phyloP scores from a whole-genome alignment of 1,139 yeast genomes.

The Candida gigantensis region DNA sequence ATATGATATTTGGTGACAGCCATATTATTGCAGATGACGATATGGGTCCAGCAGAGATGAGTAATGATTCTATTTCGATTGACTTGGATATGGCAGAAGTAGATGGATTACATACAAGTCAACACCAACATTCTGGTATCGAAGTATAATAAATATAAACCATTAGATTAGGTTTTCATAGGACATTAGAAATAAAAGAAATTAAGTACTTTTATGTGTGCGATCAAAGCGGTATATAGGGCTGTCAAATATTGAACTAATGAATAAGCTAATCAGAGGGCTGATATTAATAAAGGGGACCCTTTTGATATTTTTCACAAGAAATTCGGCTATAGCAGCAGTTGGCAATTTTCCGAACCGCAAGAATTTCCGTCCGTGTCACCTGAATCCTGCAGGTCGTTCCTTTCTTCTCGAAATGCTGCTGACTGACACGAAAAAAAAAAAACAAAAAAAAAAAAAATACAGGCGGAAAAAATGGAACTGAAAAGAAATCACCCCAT shows the following conservation, averaged over 20 bases:
- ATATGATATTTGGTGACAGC: constrained; percentile 7
- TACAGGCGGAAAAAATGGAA: neutral
- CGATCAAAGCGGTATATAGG: too few species aligned
- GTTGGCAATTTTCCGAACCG: too few species aligned
- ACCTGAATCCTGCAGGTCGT: too few species aligned
- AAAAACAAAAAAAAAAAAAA: neutral
- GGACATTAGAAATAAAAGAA: neutral
- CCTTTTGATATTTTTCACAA: too few species aligned
- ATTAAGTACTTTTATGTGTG: neutral
- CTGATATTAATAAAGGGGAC: too few species aligned
- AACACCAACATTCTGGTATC: constrained; percentile 5
- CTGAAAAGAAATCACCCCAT: constrained; percentile 3
- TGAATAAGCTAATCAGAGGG: too few species aligned
- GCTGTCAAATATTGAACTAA: too few species aligned
- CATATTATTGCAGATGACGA: constrained; percentile 8
- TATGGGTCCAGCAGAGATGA: constrained; percentile 6
- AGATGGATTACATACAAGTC: constrained; percentile 3
- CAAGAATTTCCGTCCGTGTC: too few species aligned
- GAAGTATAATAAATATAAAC: constrained; percentile 4
- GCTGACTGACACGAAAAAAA: neutral
- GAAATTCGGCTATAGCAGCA: too few species aligned
- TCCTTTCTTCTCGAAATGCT: too few species aligned
- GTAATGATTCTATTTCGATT: constrained; percentile 6
- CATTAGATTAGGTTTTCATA: neutral
- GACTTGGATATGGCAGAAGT: constrained; percentile 12